phyloP scores from a whole-genome alignment of 1,139 yeast genomes.

The Taiozyma sp. region DNA sequence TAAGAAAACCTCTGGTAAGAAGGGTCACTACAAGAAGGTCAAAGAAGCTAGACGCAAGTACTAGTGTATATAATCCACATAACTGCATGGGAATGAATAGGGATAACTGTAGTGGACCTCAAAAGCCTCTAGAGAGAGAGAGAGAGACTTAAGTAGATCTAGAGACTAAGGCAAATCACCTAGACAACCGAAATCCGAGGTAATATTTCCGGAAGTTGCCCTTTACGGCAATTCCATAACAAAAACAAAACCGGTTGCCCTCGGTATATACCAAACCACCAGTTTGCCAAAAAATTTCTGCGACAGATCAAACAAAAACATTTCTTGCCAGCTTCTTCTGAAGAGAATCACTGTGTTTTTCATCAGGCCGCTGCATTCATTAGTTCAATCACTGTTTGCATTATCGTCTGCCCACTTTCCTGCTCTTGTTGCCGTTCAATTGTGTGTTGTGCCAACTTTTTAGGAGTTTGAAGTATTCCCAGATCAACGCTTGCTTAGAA shows the following conservation, averaged over 20 bases:
- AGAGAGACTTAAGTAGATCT: no score
- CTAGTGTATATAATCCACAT: conserved; percentile 1
- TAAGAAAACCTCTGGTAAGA: conserved; percentile 72
- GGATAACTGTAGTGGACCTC: not conserved
- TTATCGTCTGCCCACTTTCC: not conserved
- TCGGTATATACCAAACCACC: not conserved
- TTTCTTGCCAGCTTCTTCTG: not conserved
- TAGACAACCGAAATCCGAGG: not conserved
- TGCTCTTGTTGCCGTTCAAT: not conserved
- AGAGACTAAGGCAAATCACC: no score
- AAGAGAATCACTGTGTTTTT: not conserved
- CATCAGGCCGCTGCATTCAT: not conserved
- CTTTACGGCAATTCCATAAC: not conserved
- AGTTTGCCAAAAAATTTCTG: not conserved
- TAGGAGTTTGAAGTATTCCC: not conserved
- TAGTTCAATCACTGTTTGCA: not conserved
- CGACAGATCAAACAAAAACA: not conserved
- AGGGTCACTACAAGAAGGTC: conserved; percentile 60
- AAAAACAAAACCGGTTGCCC: not conserved
- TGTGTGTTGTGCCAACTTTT: not conserved
- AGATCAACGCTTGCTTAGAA: not conserved
- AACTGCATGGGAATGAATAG: not conserved
- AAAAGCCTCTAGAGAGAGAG: no score
- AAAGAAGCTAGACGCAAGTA: conserved; percentile 57
- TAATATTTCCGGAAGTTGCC: conserved; percentile 1